Evolutionary conservation across 2,329 filamentous ascomycete genomes (phyloP), one percentile per base, ranked within the genome.

Genomic region (Dactylonectria estremocensis): DNA sequence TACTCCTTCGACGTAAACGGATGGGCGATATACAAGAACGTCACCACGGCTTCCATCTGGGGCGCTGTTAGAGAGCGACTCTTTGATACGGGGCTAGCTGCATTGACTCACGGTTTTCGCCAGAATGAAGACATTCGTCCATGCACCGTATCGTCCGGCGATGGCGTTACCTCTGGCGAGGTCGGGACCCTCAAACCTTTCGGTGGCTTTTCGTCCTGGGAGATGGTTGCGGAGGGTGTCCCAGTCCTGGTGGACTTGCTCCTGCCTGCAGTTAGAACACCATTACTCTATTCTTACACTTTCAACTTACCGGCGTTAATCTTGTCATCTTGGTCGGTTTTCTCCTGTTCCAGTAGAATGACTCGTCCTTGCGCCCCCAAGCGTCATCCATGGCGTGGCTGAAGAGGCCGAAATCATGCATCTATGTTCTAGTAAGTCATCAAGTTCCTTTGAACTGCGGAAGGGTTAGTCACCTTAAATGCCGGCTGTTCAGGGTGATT

Each of bases 51-150:
- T 48, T 78, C 73, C 76, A 78, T 79, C 77, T 78, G 28, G 5
- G 6, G 7, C 16, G 10, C 9, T 5, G 22, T 74, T 62, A 76
- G 69, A n/a, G 16, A 5, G 28, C 14, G 8, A 6, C 5, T 7
- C 16, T 14, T 5, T n/a, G 11, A 35, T 16, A 22, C 2, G 22
- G 16, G 5, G 24, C 7, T 18, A 20, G 18, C 6, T 24, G 37
- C 2, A 6, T 16, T 9, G 16, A 71, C 74, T 71, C 31, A 77
- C 77, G 46, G 76, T 68, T 66, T 69, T 75, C 5, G 64, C 77
- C 20, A 77, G 71, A 33, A 76, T 63, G 52, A 77, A 79, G 31
- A 77, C 59, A 46, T 77, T 77, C 2, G 77, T 77, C 77, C 77
- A 79, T 8, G 60, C 64, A 2, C 77, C 77, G 60, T 69, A 79